Evolutionary conservation across 164 flowering plant species (phyloP), one percentile per base, ranked within the genome.

Genomic region (Nymphaea thermarum): DNA sequence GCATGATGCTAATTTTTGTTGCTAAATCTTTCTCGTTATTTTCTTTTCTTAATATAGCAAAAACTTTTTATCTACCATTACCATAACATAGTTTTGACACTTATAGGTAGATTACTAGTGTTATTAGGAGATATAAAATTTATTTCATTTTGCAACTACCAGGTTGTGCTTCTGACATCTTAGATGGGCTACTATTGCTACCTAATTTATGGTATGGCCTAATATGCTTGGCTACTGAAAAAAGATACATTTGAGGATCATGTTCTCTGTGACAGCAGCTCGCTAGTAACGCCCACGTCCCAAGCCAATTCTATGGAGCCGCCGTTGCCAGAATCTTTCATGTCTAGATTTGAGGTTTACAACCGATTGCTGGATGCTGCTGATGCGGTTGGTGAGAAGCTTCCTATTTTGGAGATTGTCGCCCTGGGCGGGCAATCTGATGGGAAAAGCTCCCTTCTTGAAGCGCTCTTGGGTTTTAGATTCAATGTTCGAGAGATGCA

Each of bases 401-500:
- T 95, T 17, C 97, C 98, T 3, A 92, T 95, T 36, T 97, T 98
- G 1, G 99, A 95, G 80, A 95, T 95, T 8, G 98, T 95, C 0
- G 99, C 96, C 7, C 61, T 95, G 17, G 99, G 99, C 2, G 99
- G 99, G 5, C 99, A 95, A 71, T 95, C 99, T 11, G 99, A 95
- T 70, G 99, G 99, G 12, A 95, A 95, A 76, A 90, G 97, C 80
- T 92, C 99, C 3, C 90, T 95, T 57, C 90, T 95, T 3, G 99
- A 95, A 76, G 99, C 99, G 15, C 82, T 92, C 3, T 85, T 95
- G 4, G 99, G 99, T 16, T 95, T 95, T 63, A 83, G 99, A 5
- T 95, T 95, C 82, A 95, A 95, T 72, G 92, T 95, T 12, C 84
- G 97, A 7, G 99, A 95, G 74, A 97, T 95, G 66, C 98, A 95